Evolutionary conservation across 208 protist genomes (phyloP).

Genomic region (Porcisia deanei): DNA sequence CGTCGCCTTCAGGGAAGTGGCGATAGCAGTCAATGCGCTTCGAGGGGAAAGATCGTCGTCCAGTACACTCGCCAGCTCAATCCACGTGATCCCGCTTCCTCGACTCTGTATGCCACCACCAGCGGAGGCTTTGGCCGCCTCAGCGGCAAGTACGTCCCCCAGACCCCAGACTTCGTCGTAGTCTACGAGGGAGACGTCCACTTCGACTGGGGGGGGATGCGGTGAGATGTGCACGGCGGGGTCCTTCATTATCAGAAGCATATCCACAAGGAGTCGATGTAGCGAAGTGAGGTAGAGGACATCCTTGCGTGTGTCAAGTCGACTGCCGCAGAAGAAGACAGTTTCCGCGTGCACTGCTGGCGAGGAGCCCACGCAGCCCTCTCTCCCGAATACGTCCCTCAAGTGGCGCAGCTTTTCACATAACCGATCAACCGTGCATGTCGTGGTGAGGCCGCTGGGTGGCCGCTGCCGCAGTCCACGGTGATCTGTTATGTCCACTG

Average conservation of each 20-base stretch:
- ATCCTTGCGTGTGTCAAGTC: conserved; percentile 15
- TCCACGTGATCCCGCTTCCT: not conserved
- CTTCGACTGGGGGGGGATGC: not conserved
- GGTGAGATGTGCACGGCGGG: not conserved
- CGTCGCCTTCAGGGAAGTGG: not conserved
- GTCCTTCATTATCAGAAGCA: not conserved
- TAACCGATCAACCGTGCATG: not conserved
- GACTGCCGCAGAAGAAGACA: conserved; percentile 12
- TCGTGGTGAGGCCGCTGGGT: not conserved
- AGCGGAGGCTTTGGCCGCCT: not conserved
- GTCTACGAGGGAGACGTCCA: conserved; percentile 45
- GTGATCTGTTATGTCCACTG: not conserved
- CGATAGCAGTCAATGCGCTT: not conserved
- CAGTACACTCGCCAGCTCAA: not conserved
- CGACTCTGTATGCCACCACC: not conserved
- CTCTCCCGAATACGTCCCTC: not conserved
- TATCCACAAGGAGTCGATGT: conserved; percentile 12
- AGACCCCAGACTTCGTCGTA: conserved; percentile 47
- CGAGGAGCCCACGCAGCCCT: not conserved
- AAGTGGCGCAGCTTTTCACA: not conserved
- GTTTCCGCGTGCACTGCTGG: not conserved
- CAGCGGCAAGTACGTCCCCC: conserved; percentile 38
- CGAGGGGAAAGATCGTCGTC: not conserved
- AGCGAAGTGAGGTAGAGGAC: conserved; percentile 10
- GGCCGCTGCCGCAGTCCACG: not conserved